Evolutionary conservation across 371 early-diverging fungal genomes (phyloP), one percentile per base, ranked within the genome.

Genomic region (Syncephalastrum sp.): DNA sequence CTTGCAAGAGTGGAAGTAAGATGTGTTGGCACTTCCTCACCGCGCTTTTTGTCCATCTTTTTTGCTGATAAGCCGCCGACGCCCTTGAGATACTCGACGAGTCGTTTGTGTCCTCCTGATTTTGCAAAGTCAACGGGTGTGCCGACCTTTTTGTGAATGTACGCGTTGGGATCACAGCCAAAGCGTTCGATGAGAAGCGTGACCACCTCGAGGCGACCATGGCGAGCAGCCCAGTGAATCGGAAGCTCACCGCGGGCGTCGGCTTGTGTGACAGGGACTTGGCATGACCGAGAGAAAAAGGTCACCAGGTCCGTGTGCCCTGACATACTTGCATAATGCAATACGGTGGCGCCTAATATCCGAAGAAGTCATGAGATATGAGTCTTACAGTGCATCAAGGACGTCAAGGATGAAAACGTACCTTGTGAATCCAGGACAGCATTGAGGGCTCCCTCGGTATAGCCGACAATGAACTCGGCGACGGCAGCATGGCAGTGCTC

Each of bases 291-390:
- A 25, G 64, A 56, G 2, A 72, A 42, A 44, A 61, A 70, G 10
- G 66, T 56, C 12, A 75, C 76, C 3, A 75, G 53, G 16, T 72
- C 72, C 14, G 63, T 56, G 53, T 77, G 68, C 2, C 77, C 74
- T 5, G 77, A 74, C 27, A 53, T 54, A 47, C 72, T 65, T 23
- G 74, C 77, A 64, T 74, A 77, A 53, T 77, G 77, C n/a, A 77
- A 53, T 5, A 61, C 62, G 33, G 68, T 74, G 6, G 72, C 72
- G 38, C 77, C 77, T 77, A 52, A 29, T 29, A 43, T 27, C 7
- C 7, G 7, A 27, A 27, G 41, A 47, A 48, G 17, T 15, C n/a
- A 47, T 21, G 21, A 21, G 21, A 21, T 21, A 55, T 25, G 24
- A 27, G 27, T 27, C 7, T 27, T 27, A 4, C 27, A 27, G 5